These are phyloP conservation scores for Plasmopara muralis DNA, from an alignment of 352 stramenopile species.

Conservation along the genomic window DNA sequence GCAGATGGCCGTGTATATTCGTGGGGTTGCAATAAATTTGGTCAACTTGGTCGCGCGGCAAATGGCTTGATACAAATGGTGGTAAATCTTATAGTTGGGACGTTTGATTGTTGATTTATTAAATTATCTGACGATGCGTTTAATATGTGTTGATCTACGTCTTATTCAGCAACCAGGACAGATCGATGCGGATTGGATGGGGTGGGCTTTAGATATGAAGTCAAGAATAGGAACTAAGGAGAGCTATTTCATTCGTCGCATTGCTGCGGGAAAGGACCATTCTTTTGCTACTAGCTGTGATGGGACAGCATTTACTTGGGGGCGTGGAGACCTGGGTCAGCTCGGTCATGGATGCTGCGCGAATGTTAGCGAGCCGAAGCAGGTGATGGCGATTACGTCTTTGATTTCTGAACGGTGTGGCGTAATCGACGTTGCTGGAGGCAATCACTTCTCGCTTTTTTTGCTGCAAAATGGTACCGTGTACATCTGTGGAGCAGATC, in stretches of 20 bases:
- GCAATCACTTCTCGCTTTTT: slow-evolving; percentile 39
- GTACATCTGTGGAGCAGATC: slow-evolving; percentile 35
- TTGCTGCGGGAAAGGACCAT: slow-evolving; percentile 59
- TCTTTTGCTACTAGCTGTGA: slow-evolving; percentile 52
- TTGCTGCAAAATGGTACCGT: slow-evolving; percentile 21
- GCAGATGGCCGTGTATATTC: slow-evolving; percentile 56
- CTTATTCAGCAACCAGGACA: slow-evolving; percentile 34
- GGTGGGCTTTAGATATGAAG: slow-evolving; percentile 29
- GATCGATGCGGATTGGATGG: slow-evolving; percentile 36
- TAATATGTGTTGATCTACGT: too few relatives aligned
- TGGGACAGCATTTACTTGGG: slow-evolving; percentile 61
- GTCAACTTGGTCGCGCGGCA: slow-evolving; percentile 44
- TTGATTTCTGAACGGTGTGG: slow-evolving; percentile 9
- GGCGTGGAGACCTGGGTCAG: slow-evolving; percentile 53
- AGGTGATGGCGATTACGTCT: slow-evolving; percentile 48
- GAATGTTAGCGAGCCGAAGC: slow-evolving; percentile 48
- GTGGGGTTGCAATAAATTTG: slow-evolving; percentile 68
- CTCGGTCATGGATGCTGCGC: slow-evolving; percentile 59
- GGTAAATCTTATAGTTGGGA: slow-evolving; percentile 13
- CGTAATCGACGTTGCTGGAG: slow-evolving; percentile 27
- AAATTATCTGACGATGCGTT: slow-evolving; percentile 1
- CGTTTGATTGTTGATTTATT: too few relatives aligned
- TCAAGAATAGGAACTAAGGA: slow-evolving; percentile 15
- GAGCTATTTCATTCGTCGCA: slow-evolving; percentile 35
- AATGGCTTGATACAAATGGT: slow-evolving; percentile 33